Conservation (phyloP, 495 filamentous ascomycete species). For the Lepidopterella palustris region DNA sequence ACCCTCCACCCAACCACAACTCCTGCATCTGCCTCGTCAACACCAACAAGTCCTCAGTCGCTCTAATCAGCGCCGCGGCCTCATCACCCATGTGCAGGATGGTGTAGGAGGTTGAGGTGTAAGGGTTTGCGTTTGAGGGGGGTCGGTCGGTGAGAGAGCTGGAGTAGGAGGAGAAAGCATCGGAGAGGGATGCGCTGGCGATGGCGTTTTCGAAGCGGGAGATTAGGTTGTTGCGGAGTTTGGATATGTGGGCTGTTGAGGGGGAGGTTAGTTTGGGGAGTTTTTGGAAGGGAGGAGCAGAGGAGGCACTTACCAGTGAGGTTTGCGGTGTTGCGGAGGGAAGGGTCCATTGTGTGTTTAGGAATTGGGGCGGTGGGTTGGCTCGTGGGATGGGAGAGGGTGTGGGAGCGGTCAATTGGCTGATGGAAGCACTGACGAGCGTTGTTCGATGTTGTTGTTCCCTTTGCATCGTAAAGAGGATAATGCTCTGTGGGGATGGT, state of each 20-base stretch:
- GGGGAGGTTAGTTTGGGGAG: neutral
- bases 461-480: no score
- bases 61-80: slow-evolving; percentile 57
- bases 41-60: slow-evolving; percentile 58
- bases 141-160: no score
- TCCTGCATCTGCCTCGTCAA: slow-evolving; percentile 63
- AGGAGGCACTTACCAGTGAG: slow-evolving; percentile 9
- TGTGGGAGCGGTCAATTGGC: neutral
- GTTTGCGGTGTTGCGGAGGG: slow-evolving; percentile 13
- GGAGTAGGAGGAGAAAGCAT: no score
- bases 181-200: slow-evolving; percentile 40
- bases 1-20: slow-evolving; percentile 65
- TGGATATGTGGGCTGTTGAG: slow-evolving; percentile 29
- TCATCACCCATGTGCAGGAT: slow-evolving; percentile 59
- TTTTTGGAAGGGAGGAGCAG: neutral
- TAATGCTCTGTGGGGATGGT: no score
- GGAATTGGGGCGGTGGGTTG: neutral
- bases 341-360: slow-evolving; percentile 16
- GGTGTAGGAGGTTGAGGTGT: slow-evolving; percentile 49
- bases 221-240: slow-evolving; percentile 40
- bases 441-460: no score
- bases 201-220: slow-evolving; percentile 56
- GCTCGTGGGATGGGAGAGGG: neutral
- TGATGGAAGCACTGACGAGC: neutral
- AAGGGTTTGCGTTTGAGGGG: slow-evolving; percentile 33